A percentile compares a stretch with the other conserved stretches of the same genome.
phyloP scores from a whole-genome alignment of 352 stramenopile genomes.

The Phytophthora europaea region DNA sequence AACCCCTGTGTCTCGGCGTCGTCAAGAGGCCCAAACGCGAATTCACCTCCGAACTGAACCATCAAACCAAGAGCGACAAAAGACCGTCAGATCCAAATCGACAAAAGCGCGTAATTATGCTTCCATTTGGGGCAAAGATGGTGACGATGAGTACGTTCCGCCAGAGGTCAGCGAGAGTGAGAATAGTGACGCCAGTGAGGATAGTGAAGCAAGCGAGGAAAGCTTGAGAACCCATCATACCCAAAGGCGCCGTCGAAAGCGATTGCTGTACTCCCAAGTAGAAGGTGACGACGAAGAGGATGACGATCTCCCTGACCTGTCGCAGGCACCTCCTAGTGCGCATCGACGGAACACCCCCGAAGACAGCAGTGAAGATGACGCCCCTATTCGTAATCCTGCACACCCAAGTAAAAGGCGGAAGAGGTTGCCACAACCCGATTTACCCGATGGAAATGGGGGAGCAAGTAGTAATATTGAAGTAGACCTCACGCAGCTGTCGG shows the following conservation, averaged over 20 bases:
- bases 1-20: neutral
- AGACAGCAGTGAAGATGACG: slow-evolving; percentile 13
- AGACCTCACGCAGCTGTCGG: slow-evolving; percentile 36
- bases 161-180: slow-evolving; percentile 33
- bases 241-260: slow-evolving; percentile 46
- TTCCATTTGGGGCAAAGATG: slow-evolving; percentile 27
- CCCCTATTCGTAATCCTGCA: neutral
- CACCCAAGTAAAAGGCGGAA: slow-evolving; percentile 35
- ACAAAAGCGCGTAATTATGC: slow-evolving; percentile 16
- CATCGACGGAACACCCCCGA: slow-evolving; percentile 8
- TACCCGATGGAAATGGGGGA: slow-evolving; percentile 12
- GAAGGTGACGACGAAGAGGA: slow-evolving; percentile 55
- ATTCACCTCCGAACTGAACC: neutral
- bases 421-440: slow-evolving; percentile 19
- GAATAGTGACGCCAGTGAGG: slow-evolving; percentile 15
- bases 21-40: slow-evolving; percentile 7
- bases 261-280: slow-evolving; percentile 61
- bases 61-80: slow-evolving; percentile 6
- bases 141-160: slow-evolving; percentile 40
- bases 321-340: slow-evolving; percentile 21
- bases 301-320: slow-evolving; percentile 53
- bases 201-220: slow-evolving; percentile 20
- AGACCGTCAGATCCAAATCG: slow-evolving; percentile 2
- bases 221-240: slow-evolving; percentile 9
- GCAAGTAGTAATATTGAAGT: slow-evolving; percentile 20